Conservation (phyloP, 768 basidiomycete genomes). For the Leccinum barrowsii region DNA sequence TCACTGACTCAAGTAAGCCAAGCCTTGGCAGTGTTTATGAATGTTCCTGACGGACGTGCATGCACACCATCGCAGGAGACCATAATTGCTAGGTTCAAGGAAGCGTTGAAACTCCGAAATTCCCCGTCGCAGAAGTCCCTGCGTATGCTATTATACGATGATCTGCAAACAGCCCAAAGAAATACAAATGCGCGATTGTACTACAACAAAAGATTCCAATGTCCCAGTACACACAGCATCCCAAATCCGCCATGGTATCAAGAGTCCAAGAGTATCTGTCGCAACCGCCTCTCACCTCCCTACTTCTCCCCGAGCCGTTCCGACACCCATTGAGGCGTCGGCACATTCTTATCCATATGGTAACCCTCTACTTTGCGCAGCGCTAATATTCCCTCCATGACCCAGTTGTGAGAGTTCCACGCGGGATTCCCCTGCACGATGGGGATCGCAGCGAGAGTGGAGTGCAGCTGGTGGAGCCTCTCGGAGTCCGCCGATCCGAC, state of each 20-base stretch:
- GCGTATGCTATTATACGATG: conserved; percentile 7
- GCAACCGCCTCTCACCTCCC: conserved; percentile 2
- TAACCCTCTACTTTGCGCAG: conserved; percentile 28
- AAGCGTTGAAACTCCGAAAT: conserved; percentile 12
- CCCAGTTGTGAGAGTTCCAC: conserved; percentile 31
- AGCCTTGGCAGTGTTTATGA: not conserved
- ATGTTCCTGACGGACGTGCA: conserved; percentile 2
- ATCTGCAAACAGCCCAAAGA: conserved; percentile 17
- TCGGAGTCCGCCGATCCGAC: conserved; percentile 30
- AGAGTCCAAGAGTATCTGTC: conserved; percentile 9
- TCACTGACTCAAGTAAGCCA: conserved; percentile 1
- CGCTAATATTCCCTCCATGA: conserved; percentile 30
- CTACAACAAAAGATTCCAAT: conserved; percentile 8
- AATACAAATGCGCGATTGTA: conserved; percentile 22
- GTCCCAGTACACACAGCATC: conserved; percentile 22
- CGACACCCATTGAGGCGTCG: conserved; percentile 27
- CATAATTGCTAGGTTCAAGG: conserved; percentile 20
- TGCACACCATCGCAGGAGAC: conserved; percentile 2
- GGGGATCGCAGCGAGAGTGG: conserved; percentile 25
- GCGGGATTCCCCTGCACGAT: conserved; percentile 25
- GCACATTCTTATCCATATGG: conserved; percentile 29
- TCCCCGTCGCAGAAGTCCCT: conserved; percentile 8
- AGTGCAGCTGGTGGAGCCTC: conserved; percentile 25
- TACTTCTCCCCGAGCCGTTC: conserved; percentile 29
- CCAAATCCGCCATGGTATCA: conserved; percentile 22